These are phyloP conservation scores for Globisporangium solare DNA, from an alignment of 352 stramenopile genomes.

Conservation along the genomic window DNA sequence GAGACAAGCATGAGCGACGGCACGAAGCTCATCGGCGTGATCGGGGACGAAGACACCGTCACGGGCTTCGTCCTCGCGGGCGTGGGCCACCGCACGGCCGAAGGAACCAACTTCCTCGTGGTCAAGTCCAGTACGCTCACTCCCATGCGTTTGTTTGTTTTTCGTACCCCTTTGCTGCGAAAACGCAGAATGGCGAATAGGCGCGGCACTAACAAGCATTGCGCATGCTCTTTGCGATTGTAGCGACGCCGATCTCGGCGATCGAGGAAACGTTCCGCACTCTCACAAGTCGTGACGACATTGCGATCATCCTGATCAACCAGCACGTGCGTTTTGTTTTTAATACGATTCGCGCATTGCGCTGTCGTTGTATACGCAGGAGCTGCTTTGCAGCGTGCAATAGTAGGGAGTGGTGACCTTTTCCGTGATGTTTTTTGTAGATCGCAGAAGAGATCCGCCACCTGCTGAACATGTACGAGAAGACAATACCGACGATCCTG, in stretches of 20 bases:
- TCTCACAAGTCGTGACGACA: constrained; percentile 93
- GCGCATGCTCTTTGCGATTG: constrained; percentile 1
- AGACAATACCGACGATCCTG: constrained; percentile 97
- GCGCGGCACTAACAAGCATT: too few relatives aligned
- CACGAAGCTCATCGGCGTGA: constrained; percentile 86
- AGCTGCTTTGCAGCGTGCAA: background rate
- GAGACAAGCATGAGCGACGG: constrained; percentile 52
- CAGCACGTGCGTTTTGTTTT: constrained; percentile 85
- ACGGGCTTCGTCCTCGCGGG: constrained; percentile 97
- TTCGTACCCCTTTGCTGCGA: background rate
- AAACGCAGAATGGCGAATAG: too few relatives aligned
- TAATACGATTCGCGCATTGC: background rate
- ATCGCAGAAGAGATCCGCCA: constrained; percentile 98
- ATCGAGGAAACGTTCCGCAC: constrained; percentile 92
- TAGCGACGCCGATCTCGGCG: constrained; percentile 83
- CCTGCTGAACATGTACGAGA: constrained; percentile 96
- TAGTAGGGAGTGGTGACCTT: too few relatives aligned
- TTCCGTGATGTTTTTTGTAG: constrained; percentile 18
- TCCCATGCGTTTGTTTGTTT: background rate
- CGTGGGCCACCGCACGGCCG: constrained; percentile 92
- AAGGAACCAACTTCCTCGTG: constrained; percentile 97
- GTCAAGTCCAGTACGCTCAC: constrained; percentile 90
- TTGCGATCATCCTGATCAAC: constrained; percentile 99
- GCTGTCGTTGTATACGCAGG: background rate
- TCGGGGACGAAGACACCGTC: constrained; percentile 95